Evolutionary conservation across 1,284 basidiomycete genomes (phyloP).

Genomic region (Ganoderma meredithae): DNA sequence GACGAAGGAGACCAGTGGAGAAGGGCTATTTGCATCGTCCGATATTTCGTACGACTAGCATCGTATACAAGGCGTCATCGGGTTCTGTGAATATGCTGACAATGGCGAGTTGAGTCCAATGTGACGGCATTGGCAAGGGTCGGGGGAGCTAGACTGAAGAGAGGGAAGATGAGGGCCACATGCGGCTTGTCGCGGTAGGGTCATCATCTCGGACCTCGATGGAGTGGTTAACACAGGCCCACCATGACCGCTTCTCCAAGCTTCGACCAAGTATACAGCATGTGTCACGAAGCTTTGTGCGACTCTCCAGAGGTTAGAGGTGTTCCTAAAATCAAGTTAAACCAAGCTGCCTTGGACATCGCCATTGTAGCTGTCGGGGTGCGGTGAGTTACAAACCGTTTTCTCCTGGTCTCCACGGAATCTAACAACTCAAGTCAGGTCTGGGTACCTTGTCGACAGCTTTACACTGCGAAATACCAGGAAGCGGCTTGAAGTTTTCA

Average conservation of each 20-base stretch:
- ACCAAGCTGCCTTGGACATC: conserved; percentile 23
- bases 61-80: neutral
- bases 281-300: neutral
- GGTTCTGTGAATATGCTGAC: neutral
- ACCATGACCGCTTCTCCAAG: neutral
- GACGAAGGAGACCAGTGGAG: neutral
- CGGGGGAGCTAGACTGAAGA: neutral
- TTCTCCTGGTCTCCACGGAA: neutral
- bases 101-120: neutral
- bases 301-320: conserved; percentile 3
- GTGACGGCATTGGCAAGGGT: too few relatives aligned
- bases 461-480: conserved; percentile 37
- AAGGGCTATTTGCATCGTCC: neutral
- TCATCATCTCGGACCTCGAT: neutral
- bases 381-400: conserved; percentile 18
- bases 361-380: conserved; percentile 24
- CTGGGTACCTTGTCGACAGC: conserved; percentile 52
- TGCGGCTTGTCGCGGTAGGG: too few relatives aligned
- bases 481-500: conserved; percentile 30
- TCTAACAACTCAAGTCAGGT: conserved; percentile 35
- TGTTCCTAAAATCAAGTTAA: conserved; percentile 22
- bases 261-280: neutral
- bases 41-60: neutral
- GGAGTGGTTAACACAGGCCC: neutral
- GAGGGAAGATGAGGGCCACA: neutral